Percentiles rank a stretch among this genome's conserved stretches.
Evolutionary conservation across 1,139 yeast species (phyloP).

Genomic region (Candida neerlandica): DNA sequence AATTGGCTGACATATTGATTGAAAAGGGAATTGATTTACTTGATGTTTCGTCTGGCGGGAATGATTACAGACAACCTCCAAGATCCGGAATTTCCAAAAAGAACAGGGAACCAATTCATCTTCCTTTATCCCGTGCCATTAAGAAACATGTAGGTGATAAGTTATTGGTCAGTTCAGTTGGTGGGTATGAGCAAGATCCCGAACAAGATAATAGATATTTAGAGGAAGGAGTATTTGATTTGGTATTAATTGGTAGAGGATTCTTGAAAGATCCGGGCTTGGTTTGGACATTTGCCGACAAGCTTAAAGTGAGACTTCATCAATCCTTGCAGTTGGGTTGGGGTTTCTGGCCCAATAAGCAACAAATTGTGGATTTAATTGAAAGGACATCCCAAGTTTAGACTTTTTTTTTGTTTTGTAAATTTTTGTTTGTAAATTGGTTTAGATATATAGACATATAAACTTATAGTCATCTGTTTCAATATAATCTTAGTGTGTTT

Average conservation of each 20-base stretch:
- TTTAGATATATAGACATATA: neutral
- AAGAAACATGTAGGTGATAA: slow-evolving; percentile 48
- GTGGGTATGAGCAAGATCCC: slow-evolving; percentile 34
- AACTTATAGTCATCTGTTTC: neutral
- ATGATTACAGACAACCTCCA: slow-evolving; percentile 35
- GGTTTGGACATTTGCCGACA: slow-evolving; percentile 52
- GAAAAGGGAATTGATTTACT: slow-evolving; percentile 52
- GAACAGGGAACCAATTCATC: slow-evolving; percentile 27
- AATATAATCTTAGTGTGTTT: neutral
- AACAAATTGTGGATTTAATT: slow-evolving; percentile 18
- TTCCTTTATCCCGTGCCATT: slow-evolving; percentile 41
- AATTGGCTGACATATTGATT: slow-evolving; percentile 41
- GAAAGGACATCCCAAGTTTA: slow-evolving; percentile 16
- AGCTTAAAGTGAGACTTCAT: slow-evolving; percentile 43
- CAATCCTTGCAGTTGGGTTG: slow-evolving; percentile 39
- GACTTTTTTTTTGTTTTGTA: neutral
- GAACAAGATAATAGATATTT: slow-evolving; percentile 40
- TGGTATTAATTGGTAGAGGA: slow-evolving; percentile 47
- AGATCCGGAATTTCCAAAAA: slow-evolving; percentile 18
- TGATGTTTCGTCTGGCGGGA: slow-evolving; percentile 60
- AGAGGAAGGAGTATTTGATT: slow-evolving; percentile 46
- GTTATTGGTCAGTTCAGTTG: slow-evolving; percentile 49
- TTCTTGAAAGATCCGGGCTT: slow-evolving; percentile 53
- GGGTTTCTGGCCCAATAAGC: slow-evolving; percentile 21
- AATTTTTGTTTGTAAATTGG: neutral